Conservation (phyloP, 2,329 filamentous ascomycete genomes). For the Volutella citrinella region DNA sequence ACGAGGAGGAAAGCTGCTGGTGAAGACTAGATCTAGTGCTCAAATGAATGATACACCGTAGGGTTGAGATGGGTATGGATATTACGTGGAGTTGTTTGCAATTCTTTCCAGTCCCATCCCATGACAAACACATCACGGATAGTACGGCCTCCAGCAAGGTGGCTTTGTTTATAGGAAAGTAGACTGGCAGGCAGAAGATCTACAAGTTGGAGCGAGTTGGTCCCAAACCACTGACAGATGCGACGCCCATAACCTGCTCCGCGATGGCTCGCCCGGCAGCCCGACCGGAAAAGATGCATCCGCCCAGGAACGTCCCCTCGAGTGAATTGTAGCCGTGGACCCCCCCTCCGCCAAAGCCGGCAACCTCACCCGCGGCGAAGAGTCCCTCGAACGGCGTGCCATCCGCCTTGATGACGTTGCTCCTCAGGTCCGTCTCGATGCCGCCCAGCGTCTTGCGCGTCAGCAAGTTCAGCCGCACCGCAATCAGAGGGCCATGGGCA, state of each 20-base stretch:
- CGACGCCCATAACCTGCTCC: constrained; percentile 39
- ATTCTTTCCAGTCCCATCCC: too few species aligned
- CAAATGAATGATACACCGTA: too few species aligned
- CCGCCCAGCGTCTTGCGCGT: constrained; percentile 61
- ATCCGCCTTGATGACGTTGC: constrained; percentile 53
- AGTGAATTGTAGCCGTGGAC: constrained; percentile 61
- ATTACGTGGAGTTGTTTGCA: too few species aligned
- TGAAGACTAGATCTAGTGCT: too few species aligned
- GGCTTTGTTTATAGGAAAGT: too few species aligned
- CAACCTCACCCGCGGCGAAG: constrained; percentile 59
- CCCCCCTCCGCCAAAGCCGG: constrained; percentile 60
- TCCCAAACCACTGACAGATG: too few species aligned
- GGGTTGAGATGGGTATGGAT: too few species aligned
- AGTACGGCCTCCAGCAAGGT: too few species aligned
- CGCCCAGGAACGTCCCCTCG: constrained; percentile 61
- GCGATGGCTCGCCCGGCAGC: constrained; percentile 55
- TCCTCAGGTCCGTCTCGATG: constrained; percentile 56
- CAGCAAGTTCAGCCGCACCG: constrained; percentile 57
- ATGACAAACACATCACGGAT: too few species aligned
- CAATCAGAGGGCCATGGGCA: constrained; percentile 56
- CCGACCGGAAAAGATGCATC: constrained; percentile 61
- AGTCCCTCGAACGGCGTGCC: constrained; percentile 47
- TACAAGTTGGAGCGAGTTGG: too few species aligned
- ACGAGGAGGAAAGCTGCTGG: too few species aligned
- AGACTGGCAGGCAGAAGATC: too few species aligned